Conservation (phyloP, 1,284 basidiomycete genomes). For the Mycena citricolor region DNA sequence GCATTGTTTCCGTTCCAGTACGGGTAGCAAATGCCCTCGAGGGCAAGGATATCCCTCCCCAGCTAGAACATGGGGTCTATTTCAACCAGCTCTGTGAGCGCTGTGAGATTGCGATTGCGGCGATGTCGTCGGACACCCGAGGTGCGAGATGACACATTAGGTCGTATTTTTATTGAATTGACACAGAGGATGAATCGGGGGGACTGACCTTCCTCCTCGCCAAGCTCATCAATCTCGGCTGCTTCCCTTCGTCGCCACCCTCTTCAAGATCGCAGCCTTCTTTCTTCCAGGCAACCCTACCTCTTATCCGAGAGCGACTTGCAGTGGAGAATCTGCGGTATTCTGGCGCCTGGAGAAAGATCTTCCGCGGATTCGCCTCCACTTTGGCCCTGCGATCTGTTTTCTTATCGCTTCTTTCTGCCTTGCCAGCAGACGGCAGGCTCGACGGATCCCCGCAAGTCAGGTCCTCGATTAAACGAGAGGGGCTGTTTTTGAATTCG, state of each 20-base stretch:
- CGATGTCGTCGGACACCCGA: slow-evolving; percentile 28
- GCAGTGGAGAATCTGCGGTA: slow-evolving; percentile 36
- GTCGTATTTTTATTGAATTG: slow-evolving; percentile 1
- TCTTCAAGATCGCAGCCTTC: slow-evolving; percentile 56
- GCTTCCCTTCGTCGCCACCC: slow-evolving; percentile 54
- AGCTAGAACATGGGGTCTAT: slow-evolving; percentile 54
- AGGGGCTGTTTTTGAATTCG: slow-evolving; percentile 46
- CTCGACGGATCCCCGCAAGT: slow-evolving; percentile 34
- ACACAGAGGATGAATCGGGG: slow-evolving; percentile 32
- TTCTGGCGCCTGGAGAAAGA: slow-evolving; percentile 48
- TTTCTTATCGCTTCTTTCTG: slow-evolving; percentile 56
- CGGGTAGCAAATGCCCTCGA: slow-evolving; percentile 67
- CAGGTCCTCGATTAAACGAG: slow-evolving; percentile 48
- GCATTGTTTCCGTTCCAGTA: slow-evolving; percentile 56
- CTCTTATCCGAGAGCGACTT: slow-evolving; percentile 47
- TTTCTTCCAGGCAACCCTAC: slow-evolving; percentile 56
- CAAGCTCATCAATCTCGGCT: slow-evolving; percentile 65
- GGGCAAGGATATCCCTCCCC: slow-evolving; percentile 41
- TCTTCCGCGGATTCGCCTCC: slow-evolving; percentile 52
- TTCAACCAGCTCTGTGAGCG: slow-evolving; percentile 52
- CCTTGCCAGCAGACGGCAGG: slow-evolving; percentile 34
- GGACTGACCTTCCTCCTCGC: slow-evolving; percentile 55
- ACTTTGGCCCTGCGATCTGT: slow-evolving; percentile 54
- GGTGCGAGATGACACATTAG: slow-evolving; percentile 12
- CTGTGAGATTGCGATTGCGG: slow-evolving; percentile 49